Conservation (phyloP, 352 stramenopile species). For the Pythium folliculosum region DNA sequence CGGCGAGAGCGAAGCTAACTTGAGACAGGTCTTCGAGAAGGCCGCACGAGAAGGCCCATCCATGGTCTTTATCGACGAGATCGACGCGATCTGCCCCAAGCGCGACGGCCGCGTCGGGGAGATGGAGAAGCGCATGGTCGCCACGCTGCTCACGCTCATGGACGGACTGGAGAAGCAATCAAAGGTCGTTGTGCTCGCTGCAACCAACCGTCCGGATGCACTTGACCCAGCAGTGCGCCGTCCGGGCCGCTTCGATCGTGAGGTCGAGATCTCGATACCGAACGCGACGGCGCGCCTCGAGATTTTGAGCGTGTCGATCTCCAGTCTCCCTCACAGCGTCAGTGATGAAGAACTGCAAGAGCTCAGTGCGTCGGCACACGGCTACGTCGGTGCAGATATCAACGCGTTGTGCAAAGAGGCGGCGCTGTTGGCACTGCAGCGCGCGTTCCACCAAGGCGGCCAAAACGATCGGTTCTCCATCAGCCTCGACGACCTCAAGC, state of each 20-base stretch:
- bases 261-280: constrained; percentile 97
- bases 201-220: constrained; percentile 88
- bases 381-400: constrained; percentile 92
- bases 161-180: constrained; percentile 72
- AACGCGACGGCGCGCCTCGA: constrained; percentile 91
- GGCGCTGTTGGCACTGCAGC: constrained; percentile 62
- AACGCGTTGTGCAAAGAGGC: constrained; percentile 79
- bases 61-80: constrained; percentile 99
- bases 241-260: constrained; percentile 95
- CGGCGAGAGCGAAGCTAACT: constrained; percentile 89
- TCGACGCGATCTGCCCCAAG: constrained; percentile 97
- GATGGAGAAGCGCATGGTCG: constrained; percentile 84
- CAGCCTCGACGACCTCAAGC: constrained; percentile 85
- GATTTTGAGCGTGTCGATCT: constrained; percentile 92
- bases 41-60: constrained; percentile 69
- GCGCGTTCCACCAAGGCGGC: constrained; percentile 27
- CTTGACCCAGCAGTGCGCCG: constrained; percentile 93
- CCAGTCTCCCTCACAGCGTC: constrained; percentile 83
- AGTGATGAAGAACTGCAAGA: constrained; percentile 86
- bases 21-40: constrained; percentile 67
- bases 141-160: constrained; percentile 90
- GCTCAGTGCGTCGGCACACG: constrained; percentile 93
- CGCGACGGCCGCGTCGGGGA: constrained; percentile 82
- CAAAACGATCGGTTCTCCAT: constrained; percentile 41
- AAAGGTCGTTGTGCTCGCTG: constrained; percentile 74